Percentiles rank a stretch among this genome's conserved stretches.
Conservation (phyloP, 2,329 filamentous ascomycete species). For the Arthrobotrys musiformis region DNA sequence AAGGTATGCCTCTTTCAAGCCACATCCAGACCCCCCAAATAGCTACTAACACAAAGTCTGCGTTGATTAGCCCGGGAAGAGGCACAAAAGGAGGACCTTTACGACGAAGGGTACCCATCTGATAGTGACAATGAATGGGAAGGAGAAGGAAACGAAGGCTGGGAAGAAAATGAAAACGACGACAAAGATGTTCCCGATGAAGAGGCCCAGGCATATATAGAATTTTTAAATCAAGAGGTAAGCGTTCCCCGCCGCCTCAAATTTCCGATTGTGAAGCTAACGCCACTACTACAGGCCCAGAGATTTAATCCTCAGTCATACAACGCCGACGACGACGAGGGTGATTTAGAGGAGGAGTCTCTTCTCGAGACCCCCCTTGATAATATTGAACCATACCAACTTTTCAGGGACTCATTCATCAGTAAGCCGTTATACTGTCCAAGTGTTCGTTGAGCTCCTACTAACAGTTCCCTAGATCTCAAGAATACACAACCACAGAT, state of each 20-base stretch:
- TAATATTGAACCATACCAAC: conserved; percentile 90
- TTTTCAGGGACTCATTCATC: conserved; percentile 84
- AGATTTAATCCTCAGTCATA: conserved; percentile 74
- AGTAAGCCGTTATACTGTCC: conserved; percentile 69
- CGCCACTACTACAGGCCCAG: conserved; percentile 71
- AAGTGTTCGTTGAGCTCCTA: conserved; percentile 1
- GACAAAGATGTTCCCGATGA: conserved; percentile 76
- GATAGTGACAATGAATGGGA: conserved; percentile 79
- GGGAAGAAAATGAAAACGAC: conserved; percentile 78
- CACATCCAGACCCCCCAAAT: neutral
- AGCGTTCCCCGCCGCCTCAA: neutral
- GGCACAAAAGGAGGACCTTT: conserved; percentile 87
- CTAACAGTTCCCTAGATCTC: conserved; percentile 71
- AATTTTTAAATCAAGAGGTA: conserved; percentile 75
- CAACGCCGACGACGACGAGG: conserved; percentile 74
- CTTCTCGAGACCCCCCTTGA: conserved; percentile 93
- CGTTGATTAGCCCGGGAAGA: conserved; percentile 80
- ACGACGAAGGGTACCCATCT: conserved; percentile 70
- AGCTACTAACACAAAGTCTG: conserved; percentile 58
- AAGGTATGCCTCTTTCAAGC: conserved; percentile 69
- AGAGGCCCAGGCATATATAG: conserved; percentile 91
- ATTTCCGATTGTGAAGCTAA: neutral
- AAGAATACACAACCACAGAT: conserved; percentile 91
- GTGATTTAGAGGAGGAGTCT: conserved; percentile 90
- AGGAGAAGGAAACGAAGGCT: conserved; percentile 75